phyloP scores from a whole-genome alignment of 768 basidiomycete genomes.

The Sistotremastrum niveocremeum region DNA sequence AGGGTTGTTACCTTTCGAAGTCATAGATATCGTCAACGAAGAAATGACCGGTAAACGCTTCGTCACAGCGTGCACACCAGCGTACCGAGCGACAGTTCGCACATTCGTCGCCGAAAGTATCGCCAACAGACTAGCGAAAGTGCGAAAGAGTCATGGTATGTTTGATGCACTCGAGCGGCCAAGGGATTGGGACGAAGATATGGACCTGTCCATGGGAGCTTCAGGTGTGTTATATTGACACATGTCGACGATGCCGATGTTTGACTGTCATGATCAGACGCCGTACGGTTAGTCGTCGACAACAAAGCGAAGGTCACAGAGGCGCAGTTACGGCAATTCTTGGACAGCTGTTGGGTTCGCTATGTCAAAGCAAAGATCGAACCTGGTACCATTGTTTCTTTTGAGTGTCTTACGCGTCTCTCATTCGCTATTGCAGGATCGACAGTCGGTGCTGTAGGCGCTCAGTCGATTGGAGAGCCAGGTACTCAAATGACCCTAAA shows the following conservation, averaged over 20 bases:
- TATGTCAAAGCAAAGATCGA: constrained; percentile 95
- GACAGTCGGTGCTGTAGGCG: constrained; percentile 96
- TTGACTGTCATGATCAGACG: constrained; percentile 24
- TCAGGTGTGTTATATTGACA: constrained; percentile 33
- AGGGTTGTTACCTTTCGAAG: constrained; percentile 76
- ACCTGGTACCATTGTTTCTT: constrained; percentile 42
- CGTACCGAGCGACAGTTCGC: constrained; percentile 56
- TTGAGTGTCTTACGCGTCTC: not conserved
- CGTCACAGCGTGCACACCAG: constrained; percentile 52
- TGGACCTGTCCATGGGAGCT: constrained; percentile 64
- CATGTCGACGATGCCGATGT: not conserved
- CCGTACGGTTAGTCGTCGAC: constrained; percentile 65
- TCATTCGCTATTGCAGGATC: constrained; percentile 42
- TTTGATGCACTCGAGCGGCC: constrained; percentile 65
- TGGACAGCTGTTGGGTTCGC: constrained; percentile 80
- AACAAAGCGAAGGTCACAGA: constrained; percentile 86
- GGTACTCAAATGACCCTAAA: constrained; percentile 99
- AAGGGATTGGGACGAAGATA: constrained; percentile 65
- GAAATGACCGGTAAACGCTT: constrained; percentile 48
- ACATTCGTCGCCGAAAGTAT: constrained; percentile 59
- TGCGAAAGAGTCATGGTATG: constrained; percentile 66
- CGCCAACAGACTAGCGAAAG: constrained; percentile 47
- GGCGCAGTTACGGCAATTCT: constrained; percentile 62
- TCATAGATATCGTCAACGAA: constrained; percentile 54
- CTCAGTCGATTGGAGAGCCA: constrained; percentile 98